Base-by-base conservation (phyloP, 2,329 filamentous ascomycete genomes). In the Trichoderma sp. region DNA sequence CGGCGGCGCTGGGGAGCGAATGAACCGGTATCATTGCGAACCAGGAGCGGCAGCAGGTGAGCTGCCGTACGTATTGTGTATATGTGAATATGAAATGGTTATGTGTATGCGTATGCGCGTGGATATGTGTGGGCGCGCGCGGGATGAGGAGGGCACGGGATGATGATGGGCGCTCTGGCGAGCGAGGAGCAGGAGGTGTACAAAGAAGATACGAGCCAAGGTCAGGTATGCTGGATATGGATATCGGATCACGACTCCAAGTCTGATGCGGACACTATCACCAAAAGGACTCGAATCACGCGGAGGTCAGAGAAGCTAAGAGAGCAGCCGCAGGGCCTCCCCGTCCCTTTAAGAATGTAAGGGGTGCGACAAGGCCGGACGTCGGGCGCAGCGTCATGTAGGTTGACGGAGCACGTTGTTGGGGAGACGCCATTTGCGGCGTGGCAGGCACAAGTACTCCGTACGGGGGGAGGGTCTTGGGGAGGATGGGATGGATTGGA, bases 341-440 rank as follows among this genome's bases (percentile, higher is more conserved):
- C 64, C 67, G 67, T 56, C 52, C 48, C 67, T 64, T 69, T 69
- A 67, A 67, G 60, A 57, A 68, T 45, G 61, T 48, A 56, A 64
- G 63, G 61, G 66, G 66, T 61, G 37, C 52, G 66, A 70, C 59
- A 60, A 70, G 54, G 66, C 64, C 60, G 54, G 68, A 63, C 45
- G 57, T 65, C 64, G 64, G 64, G 56, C 66, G 60, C 53, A 56
- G 68, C 67, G 61, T 63, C 50, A 67, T 63, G 64, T 67, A 67
- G 64, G 64, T 63, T 37, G 42, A 68, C 67, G 61, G 60, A 70
- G 60, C 63, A 57, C 64, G 67, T 69, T 70, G 67, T 69, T 70
- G 70, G 70, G 70, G 67, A 64, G 60, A 66, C 58, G 56, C 68
- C 63, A 69, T 65, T 67, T 67, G 70, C 68, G 48, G 64, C 45